A percentile compares a stretch with the other conserved stretches of the same genome.
phyloP scores from a whole-genome alignment of 2,329 filamentous ascomycete genomes.

The Moelleriella libera region DNA sequence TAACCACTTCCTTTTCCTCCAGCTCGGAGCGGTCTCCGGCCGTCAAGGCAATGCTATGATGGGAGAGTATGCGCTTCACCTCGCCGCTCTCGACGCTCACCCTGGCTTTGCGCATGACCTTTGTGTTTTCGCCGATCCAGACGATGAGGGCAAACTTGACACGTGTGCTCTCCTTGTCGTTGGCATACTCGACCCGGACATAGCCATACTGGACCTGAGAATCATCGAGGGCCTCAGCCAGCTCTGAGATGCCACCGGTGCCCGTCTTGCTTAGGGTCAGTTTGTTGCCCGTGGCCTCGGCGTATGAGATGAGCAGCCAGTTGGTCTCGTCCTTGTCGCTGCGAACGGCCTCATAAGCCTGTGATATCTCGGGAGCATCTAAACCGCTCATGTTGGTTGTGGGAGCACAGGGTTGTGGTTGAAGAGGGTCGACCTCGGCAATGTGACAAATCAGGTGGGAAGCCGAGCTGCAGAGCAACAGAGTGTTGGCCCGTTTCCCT shows the following conservation, averaged over 20 bases:
- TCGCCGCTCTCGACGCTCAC: conserved; percentile 53
- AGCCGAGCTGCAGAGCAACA: background rate
- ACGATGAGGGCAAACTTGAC: conserved; percentile 56
- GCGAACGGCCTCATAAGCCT: conserved; percentile 53
- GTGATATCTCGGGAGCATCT: conserved; percentile 42
- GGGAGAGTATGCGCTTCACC: conserved; percentile 48
- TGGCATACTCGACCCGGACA: conserved; percentile 53
- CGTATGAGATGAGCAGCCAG: conserved; percentile 54
- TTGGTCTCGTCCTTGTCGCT: conserved; percentile 51
- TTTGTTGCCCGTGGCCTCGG: conserved; percentile 37
- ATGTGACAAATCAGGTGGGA: background rate
- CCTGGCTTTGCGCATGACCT: conserved; percentile 56
- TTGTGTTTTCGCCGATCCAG: conserved; percentile 52
- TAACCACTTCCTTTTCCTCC: conserved; percentile 45
- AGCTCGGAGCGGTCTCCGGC: conserved; percentile 46
- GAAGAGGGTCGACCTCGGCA: background rate
- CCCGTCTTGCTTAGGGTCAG: conserved; percentile 43
- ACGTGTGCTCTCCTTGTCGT: conserved; percentile 53
- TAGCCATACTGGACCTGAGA: conserved; percentile 52
- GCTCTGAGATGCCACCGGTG: conserved; percentile 43
- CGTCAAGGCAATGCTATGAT: conserved; percentile 52
- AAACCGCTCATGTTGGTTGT: conserved; percentile 35
- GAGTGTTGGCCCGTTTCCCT: background rate
- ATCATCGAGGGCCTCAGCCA: conserved; percentile 41
- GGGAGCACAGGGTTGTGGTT: background rate